These are phyloP conservation scores for Ambrosia artemisiifolia DNA, from an alignment of 129 eudicot genomes.

Conservation along the genomic window DNA sequence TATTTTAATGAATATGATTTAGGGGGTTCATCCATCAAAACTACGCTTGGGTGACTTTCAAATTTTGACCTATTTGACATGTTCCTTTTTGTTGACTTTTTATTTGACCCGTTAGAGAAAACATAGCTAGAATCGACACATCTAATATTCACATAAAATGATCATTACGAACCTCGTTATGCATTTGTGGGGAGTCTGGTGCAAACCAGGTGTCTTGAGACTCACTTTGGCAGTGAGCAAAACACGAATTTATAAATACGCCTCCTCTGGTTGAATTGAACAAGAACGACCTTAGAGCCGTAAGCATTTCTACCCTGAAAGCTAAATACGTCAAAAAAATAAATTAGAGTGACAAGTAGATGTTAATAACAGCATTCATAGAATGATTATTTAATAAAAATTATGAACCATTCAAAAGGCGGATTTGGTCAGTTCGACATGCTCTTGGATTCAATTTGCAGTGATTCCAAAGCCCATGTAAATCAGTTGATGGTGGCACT, in stretches of 20 bases:
- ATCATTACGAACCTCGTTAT: slow-evolving; percentile 48
- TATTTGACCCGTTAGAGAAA: neutral
- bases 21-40: neutral
- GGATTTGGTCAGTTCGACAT: slow-evolving; percentile 54
- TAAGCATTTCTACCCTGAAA: slow-evolving; percentile 74
- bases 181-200: slow-evolving; percentile 69
- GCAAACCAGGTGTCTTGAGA: slow-evolving; percentile 87
- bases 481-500: slow-evolving; percentile 94
- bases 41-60: neutral
- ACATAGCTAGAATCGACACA: neutral
- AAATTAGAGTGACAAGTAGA: slow-evolving; percentile 11
- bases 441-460: slow-evolving; percentile 65
- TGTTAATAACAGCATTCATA: neutral
- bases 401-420: slow-evolving; percentile 61
- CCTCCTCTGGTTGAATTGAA: slow-evolving; percentile 63
- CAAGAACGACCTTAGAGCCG: slow-evolving; percentile 49
- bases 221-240: slow-evolving; percentile 98
- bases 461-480: slow-evolving; percentile 59
- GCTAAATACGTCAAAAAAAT: slow-evolving; percentile 38
- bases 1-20: neutral
- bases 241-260: slow-evolving; percentile 88
- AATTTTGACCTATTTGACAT: neutral
- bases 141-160: neutral
- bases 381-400: neutral
- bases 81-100: neutral